Percentiles rank a stretch among this genome's conserved stretches.
phyloP scores from a whole-genome alignment of 495 filamentous ascomycete species.

The Penicillium waksmanii region DNA sequence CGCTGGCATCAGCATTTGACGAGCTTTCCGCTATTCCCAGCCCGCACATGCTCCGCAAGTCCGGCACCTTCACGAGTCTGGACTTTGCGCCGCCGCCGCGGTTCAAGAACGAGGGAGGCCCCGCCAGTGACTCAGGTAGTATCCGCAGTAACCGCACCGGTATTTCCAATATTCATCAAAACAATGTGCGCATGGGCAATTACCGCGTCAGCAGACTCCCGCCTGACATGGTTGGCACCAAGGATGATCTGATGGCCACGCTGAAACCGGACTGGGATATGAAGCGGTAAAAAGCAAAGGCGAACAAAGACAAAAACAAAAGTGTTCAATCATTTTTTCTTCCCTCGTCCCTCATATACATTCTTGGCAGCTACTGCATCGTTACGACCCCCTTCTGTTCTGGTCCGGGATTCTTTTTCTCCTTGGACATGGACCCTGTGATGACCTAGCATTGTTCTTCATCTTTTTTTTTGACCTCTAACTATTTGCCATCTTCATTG shows the following conservation, averaged over 20 bases:
- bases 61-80: conserved; percentile 82
- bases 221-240: conserved; percentile 79
- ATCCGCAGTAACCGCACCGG: conserved; percentile 84
- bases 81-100: conserved; percentile 95
- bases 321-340: not conserved
- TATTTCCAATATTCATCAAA: conserved; percentile 69
- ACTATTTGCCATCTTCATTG: not conserved
- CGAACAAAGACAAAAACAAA: too few species aligned
- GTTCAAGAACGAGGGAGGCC: conserved; percentile 76
- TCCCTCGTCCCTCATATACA: not conserved
- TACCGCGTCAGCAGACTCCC: conserved; percentile 90
- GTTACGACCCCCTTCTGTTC: not conserved
- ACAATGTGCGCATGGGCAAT: conserved; percentile 84
- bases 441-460: conserved; percentile 3
- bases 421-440: not conserved
- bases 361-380: conserved; percentile 3
- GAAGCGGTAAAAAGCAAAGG: conserved; percentile 24
- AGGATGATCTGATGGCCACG: conserved; percentile 65
- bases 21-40: conserved; percentile 85
- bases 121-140: conserved; percentile 81
- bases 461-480: not conserved
- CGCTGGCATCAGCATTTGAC: conserved; percentile 81
- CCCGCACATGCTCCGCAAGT: conserved; percentile 89
- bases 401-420: not conserved
- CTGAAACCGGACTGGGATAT: conserved; percentile 83